These are phyloP conservation scores for Cenococcum geophilum DNA, from an alignment of 495 filamentous ascomycete species.

Conservation along the genomic window DNA sequence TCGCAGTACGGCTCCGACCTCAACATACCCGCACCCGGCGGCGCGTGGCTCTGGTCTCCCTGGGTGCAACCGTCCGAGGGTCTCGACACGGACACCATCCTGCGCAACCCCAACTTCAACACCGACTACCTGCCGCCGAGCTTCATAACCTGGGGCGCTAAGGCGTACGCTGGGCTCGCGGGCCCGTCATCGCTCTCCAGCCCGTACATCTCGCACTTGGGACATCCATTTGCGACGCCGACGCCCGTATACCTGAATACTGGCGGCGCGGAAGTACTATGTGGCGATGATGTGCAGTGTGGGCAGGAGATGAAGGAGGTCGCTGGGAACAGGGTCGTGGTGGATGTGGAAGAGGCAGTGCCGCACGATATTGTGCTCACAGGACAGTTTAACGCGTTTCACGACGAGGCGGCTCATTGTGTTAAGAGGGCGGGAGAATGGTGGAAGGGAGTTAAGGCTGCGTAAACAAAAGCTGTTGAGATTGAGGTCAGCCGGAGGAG, in stretches of 20 bases:
- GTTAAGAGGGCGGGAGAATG: conserved; percentile 39
- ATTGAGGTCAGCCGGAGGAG: no score
- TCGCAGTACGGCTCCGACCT: conserved; percentile 23
- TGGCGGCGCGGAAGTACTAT: conserved; percentile 43
- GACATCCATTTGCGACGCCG: conserved; percentile 37
- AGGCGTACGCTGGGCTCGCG: conserved; percentile 30
- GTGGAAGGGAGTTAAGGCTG: conserved; percentile 21
- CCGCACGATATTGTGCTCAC: conserved; percentile 43
- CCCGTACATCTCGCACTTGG: conserved; percentile 36
- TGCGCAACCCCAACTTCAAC: conserved; percentile 35
- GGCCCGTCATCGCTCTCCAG: conserved; percentile 19
- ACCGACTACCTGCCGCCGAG: conserved; percentile 38
- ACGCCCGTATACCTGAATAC: conserved; percentile 39
- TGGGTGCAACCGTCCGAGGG: conserved; percentile 37
- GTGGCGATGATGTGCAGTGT: conserved; percentile 35
- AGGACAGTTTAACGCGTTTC: conserved; percentile 36
- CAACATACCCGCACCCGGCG: conserved; percentile 12
- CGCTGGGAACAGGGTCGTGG: conserved; percentile 34
- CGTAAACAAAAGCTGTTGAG: no score
- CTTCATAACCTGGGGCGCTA: conserved; percentile 39
- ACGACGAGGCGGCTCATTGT: conserved; percentile 30
- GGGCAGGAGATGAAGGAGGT: conserved; percentile 31
- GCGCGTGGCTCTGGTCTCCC: conserved; percentile 38
- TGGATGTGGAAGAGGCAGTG: conserved; percentile 34
- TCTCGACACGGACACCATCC: conserved; percentile 13